Evolutionary conservation across 148 eudicot species (phyloP).

Genomic region (Linanthus parryae): DNA sequence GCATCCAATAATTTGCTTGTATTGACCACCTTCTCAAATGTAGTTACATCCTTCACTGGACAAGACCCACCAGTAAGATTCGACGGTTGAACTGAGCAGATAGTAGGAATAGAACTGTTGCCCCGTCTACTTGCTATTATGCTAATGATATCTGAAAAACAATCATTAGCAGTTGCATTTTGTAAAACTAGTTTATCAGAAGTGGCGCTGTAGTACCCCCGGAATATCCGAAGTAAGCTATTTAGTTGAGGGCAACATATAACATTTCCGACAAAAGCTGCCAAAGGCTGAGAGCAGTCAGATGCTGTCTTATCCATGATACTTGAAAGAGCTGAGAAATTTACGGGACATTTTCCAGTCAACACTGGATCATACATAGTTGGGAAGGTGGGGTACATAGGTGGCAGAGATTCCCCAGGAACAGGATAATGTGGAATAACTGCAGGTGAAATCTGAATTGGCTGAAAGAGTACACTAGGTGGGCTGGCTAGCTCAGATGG

Average conservation of each 20-base stretch:
- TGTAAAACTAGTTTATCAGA: constrained; percentile 62
- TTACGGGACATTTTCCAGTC: constrained; percentile 88
- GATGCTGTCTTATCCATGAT: constrained; percentile 83
- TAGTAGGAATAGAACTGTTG: constrained; percentile 53
- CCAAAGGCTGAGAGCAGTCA: constrained; percentile 71
- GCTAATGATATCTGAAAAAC: constrained; percentile 73
- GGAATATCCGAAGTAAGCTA: constrained; percentile 80
- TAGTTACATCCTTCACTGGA: constrained; percentile 63
- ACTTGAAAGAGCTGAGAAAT: constrained; percentile 74
- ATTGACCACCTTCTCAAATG: constrained; percentile 72
- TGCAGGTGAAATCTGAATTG: constrained; percentile 86
- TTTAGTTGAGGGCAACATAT: constrained; percentile 91
- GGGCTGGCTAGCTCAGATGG: constrained; percentile 42
- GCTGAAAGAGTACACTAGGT: constrained; percentile 59
- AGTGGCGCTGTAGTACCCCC: constrained; percentile 55
- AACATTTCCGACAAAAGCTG: constrained; percentile 65
- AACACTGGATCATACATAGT: constrained; percentile 65
- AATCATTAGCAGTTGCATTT: constrained; percentile 60
- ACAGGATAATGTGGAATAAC: constrained; percentile 65
- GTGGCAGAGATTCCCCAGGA: constrained; percentile 51
- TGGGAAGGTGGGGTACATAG: constrained; percentile 80
- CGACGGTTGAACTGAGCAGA: constrained; percentile 70
- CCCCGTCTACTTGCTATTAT: constrained; percentile 87
- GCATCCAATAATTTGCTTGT: constrained; percentile 79
- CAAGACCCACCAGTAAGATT: constrained; percentile 91